Evolutionary conservation across 768 basidiomycete genomes (phyloP).

Genomic region (Tricholomella constricta): DNA sequence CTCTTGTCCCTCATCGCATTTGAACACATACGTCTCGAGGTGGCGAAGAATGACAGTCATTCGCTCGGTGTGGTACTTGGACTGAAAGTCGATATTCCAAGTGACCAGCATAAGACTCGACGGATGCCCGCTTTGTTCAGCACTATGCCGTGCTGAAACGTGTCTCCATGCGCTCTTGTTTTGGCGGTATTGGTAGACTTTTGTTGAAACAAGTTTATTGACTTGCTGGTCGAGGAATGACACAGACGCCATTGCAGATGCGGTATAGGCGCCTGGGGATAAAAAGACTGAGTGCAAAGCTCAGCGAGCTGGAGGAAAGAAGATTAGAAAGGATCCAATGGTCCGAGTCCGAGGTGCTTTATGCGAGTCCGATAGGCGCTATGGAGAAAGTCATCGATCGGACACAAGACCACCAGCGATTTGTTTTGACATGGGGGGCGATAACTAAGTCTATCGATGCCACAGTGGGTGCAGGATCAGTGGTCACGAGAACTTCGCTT

Average conservation of each 20-base stretch:
- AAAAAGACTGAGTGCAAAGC: not conserved
- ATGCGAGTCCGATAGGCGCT: constrained; percentile 8
- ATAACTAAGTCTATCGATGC: constrained; percentile 18
- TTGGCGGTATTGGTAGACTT: constrained; percentile 42
- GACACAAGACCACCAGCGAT: not conserved
- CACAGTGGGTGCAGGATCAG: constrained; percentile 8
- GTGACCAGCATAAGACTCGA: constrained; percentile 57
- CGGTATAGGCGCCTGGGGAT: not conserved
- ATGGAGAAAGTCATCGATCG: constrained; percentile 7
- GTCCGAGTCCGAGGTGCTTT: constrained; percentile 3
- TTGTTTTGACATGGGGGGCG: constrained; percentile 8
- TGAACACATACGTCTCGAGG: constrained; percentile 54
- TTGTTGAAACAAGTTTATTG: constrained; percentile 30
- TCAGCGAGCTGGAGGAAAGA: not conserved
- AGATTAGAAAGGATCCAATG: not conserved
- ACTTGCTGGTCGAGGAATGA: constrained; percentile 21
- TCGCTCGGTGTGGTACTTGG: constrained; percentile 40
- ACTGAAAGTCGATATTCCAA: constrained; percentile 69
- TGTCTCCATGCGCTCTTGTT: constrained; percentile 50
- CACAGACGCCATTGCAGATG: constrained; percentile 6
- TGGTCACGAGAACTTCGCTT: constrained; percentile 34
- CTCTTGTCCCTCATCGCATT: constrained; percentile 43
- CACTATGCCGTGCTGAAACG: constrained; percentile 34
- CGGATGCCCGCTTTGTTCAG: constrained; percentile 21
- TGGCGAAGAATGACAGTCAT: constrained; percentile 51